These are phyloP conservation scores for Litchi chinensis DNA, from an alignment of 345 rosid species.

Conservation along the genomic window DNA sequence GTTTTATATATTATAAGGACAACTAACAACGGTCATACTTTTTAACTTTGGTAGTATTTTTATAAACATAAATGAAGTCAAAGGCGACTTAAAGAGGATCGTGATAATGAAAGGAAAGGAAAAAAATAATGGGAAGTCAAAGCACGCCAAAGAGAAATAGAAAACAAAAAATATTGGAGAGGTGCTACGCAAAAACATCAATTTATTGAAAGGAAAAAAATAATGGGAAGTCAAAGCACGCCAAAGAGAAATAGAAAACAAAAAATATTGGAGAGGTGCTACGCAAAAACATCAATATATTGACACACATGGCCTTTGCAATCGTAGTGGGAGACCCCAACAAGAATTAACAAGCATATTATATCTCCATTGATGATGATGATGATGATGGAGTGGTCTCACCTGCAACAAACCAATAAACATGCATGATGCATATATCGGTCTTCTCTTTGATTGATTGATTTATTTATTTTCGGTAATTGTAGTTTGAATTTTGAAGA, in stretches of 20 bases:
- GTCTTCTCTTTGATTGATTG: too few species aligned
- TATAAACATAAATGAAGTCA: neutral
- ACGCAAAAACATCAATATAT: too few species aligned
- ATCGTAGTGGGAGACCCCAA: conserved; percentile 16
- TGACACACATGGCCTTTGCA: neutral
- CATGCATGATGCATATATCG: neutral
- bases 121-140: conserved; percentile 13
- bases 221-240: conserved; percentile 18
- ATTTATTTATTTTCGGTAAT: too few species aligned
- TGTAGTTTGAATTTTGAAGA: too few species aligned
- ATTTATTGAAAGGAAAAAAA: neutral
- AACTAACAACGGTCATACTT: neutral
- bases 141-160: conserved; percentile 11
- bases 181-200: neutral
- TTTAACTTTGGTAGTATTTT: neutral
- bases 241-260: neutral
- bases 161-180: neutral
- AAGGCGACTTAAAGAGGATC: neutral
- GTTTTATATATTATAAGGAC: neutral
- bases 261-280: neutral
- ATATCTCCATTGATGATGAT: neutral
- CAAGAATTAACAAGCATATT: neutral
- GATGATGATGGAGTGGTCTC: neutral
- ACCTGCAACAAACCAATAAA: neutral
- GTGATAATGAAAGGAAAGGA: neutral